Evolutionary conservation across 495 filamentous ascomycete species (phyloP).

Genomic region (Penicillium bialowiezense): DNA sequence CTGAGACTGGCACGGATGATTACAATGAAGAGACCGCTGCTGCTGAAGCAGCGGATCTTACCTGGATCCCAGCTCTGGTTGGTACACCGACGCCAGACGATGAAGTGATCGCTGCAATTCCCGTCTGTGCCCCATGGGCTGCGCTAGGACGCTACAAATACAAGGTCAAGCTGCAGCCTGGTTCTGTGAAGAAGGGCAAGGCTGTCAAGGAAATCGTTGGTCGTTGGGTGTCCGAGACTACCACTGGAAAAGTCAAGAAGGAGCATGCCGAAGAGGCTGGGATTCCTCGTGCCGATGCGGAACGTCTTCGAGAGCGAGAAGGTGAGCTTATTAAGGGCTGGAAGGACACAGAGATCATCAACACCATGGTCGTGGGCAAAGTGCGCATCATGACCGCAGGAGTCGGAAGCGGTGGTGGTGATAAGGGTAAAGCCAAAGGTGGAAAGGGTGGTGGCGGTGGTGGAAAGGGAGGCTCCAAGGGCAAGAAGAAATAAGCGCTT

Average conservation of each 20-base stretch:
- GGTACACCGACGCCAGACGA: constrained; percentile 77
- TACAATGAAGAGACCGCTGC: constrained; percentile 54
- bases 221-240: constrained; percentile 62
- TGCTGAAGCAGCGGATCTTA: constrained; percentile 46
- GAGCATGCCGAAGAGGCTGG: constrained; percentile 47
- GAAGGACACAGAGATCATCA: constrained; percentile 79
- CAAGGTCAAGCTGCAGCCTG: constrained; percentile 89
- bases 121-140: constrained; percentile 86
- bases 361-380: constrained; percentile 79
- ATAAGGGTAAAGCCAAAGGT: constrained; percentile 47
- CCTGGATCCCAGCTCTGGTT: constrained; percentile 69
- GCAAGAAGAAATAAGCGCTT: constrained; percentile 34
- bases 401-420: constrained; percentile 39
- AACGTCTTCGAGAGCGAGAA: constrained; percentile 79
- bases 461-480: constrained; percentile 42
- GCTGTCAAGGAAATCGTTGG: constrained; percentile 84
- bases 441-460: constrained; percentile 37
- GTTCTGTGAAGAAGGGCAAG: constrained; percentile 88
- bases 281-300: constrained; percentile 60
- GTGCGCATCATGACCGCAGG: constrained; percentile 69
- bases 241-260: constrained; percentile 47
- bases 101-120: constrained; percentile 84
- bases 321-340: constrained; percentile 75
- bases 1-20: constrained; percentile 52
- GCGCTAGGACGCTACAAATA: constrained; percentile 80